A percentile compares a stretch with the other conserved stretches of the same genome.
phyloP scores from a whole-genome alignment of 2,329 filamentous ascomycete species.

The Pseudogymnoascus sp. region DNA sequence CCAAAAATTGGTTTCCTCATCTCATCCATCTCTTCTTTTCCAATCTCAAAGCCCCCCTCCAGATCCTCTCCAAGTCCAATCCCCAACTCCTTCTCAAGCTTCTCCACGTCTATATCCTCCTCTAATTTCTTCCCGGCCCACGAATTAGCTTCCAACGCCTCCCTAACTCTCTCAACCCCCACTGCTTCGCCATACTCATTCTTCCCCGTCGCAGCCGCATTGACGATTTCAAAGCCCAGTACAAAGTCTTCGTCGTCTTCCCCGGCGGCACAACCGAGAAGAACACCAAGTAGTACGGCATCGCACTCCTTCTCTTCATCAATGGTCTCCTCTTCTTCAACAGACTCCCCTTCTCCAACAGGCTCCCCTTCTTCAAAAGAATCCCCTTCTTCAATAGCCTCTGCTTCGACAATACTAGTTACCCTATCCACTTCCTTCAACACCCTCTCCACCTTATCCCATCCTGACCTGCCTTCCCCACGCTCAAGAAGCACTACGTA shows the following conservation, averaged over 20 bases:
- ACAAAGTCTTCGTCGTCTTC: slow-evolving; percentile 48
- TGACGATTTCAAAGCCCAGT: slow-evolving; percentile 55
- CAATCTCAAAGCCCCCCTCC: slow-evolving; percentile 26
- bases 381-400: too few species aligned
- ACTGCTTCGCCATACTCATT: slow-evolving; percentile 56
- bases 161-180: slow-evolving; percentile 49
- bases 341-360: too few species aligned
- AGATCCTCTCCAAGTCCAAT: slow-evolving; percentile 33
- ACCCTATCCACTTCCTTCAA: slow-evolving; percentile 47
- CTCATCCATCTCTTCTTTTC: slow-evolving; percentile 32
- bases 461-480: slow-evolving; percentile 24
- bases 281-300: slow-evolving; percentile 52
- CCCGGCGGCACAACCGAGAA: slow-evolving; percentile 49
- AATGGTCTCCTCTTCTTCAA: too few species aligned
- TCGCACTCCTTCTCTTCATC: slow-evolving; percentile 54
- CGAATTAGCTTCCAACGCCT: slow-evolving; percentile 59
- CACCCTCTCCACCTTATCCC: slow-evolving; percentile 31
- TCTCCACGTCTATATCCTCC: slow-evolving; percentile 29
- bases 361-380: too few species aligned
- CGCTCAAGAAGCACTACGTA: slow-evolving; percentile 47
- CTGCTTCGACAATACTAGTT: slow-evolving; percentile 38
- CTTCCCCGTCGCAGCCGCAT: slow-evolving; percentile 36
- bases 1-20: slow-evolving; percentile 31
- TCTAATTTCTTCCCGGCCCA: slow-evolving; percentile 40
- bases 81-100: slow-evolving; percentile 30